Base-by-base conservation (phyloP, 257 asterid species). In the Fraxinus excelsior region DNA sequence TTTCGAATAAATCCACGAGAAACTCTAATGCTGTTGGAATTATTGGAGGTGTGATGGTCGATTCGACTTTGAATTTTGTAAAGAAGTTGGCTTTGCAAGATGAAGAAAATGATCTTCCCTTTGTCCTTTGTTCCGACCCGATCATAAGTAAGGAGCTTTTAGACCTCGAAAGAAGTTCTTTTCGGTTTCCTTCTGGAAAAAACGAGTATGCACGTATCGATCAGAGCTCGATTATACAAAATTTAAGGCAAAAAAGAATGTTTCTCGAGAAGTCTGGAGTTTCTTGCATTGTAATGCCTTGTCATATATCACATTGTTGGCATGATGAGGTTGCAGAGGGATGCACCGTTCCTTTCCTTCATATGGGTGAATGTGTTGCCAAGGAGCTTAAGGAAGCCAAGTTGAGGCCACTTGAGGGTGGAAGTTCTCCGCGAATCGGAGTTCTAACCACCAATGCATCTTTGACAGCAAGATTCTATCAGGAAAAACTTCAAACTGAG, bases 351-450 rank as follows among this genome's bases (percentile, higher is more conserved):
- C 92, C 90, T 67, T 81, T 89, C 82, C 94, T 89, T 26, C 87
- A 91, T 77, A 77, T 87, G 53, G 97, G 96, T 28, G 97, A 90
- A 38, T 91, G 98, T 79, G 94, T 94, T 16, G 94, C 94, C 60
- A 84, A 73, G 73, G 90, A 86, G 77, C 82, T 84, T 77, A 84
- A 84, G 74, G 84, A 80, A 46, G 87, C 88, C 9, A 76, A 82
- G 70, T 66, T 86, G 12, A 81, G 80, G 81, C 88, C 90, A 32
- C 85, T 84, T 13, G 88, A 86, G 80, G 83, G 82, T 13, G 88
- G 90, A 37, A 84, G 85, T 62, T 64, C 79, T 26, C 87, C 77
- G 9, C 84, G 88, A 0, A 84, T 86, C 53, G 90, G 88, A n/a
- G 73, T 86, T 64, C 28, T 86, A 19, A 85, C 84, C 74, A 80